These are phyloP conservation scores for Fusarium napiforme DNA, from an alignment of 2,329 filamentous ascomycete genomes.

Conservation along the genomic window DNA sequence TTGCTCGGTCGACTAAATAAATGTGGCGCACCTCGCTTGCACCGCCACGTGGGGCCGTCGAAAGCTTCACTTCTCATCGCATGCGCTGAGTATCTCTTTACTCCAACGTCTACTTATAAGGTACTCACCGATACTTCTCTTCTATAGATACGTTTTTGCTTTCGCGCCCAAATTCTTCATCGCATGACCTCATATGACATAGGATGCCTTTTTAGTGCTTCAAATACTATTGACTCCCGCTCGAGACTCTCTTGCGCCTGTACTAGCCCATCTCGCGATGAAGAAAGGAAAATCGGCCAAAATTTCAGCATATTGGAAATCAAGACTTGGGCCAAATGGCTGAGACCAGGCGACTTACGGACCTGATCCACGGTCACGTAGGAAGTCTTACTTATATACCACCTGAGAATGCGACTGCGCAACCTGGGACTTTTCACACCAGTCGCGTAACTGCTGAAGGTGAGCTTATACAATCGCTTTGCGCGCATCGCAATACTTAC, in stretches of 20 bases:
- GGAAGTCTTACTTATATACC: constrained; percentile 49
- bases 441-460: constrained; percentile 44
- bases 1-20: constrained; percentile 47
- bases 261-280: constrained; percentile 47
- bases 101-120: background rate
- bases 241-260: constrained; percentile 37
- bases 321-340: constrained; percentile 51
- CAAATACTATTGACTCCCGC: constrained; percentile 19
- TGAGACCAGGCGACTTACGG: constrained; percentile 48
- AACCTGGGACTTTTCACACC: constrained; percentile 47
- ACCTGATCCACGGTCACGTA: constrained; percentile 49
- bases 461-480: constrained; percentile 32
- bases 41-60: constrained; percentile 44
- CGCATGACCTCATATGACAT: background rate
- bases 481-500: constrained; percentile 11
- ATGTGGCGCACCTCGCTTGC: constrained; percentile 41
- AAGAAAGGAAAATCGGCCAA: constrained; percentile 45
- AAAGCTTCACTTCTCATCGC: constrained; percentile 40
- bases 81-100: constrained; percentile 8
- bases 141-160: constrained; percentile 7
- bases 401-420: constrained; percentile 32
- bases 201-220: constrained; percentile 34
- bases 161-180: background rate
- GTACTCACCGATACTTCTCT: constrained; percentile 11
- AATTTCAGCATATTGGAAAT: constrained; percentile 45